A percentile compares a stretch with the other conserved stretches of the same genome.
Evolutionary conservation across 345 rosid genomes (phyloP).

Genomic region (Ceriops tagal): DNA sequence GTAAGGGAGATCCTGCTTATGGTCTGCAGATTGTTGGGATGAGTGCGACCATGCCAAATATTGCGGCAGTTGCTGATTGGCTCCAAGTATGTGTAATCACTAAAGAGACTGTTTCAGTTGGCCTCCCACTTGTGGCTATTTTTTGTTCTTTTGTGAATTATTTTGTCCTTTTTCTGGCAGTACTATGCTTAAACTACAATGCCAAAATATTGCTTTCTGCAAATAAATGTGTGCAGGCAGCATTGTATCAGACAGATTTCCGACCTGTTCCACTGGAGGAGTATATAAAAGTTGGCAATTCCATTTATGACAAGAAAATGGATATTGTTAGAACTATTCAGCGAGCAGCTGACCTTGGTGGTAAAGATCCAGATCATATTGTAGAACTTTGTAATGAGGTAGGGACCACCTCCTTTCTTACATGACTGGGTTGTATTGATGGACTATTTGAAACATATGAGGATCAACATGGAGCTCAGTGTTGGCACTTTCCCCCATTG

Average conservation of each 20-base stretch:
- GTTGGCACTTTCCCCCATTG: too few species aligned
- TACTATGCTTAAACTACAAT: neutral
- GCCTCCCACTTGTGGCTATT: neutral
- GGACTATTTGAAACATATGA: neutral
- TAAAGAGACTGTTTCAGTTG: neutral
- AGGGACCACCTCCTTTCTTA: conserved; percentile 18
- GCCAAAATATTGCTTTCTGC: conserved; percentile 5
- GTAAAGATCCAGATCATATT: conserved; percentile 96
- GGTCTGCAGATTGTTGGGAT: conserved; percentile 97
- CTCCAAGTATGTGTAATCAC: conserved; percentile 66
- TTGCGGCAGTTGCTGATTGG: conserved; percentile 96
- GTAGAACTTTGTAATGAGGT: conserved; percentile 95
- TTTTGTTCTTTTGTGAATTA: neutral
- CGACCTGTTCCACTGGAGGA: conserved; percentile 97
- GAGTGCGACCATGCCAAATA: conserved; percentile 99
- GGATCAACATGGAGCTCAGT: too few species aligned
- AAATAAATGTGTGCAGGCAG: conserved; percentile 56
- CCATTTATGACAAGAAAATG: conserved; percentile 78
- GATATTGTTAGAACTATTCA: conserved; percentile 72
- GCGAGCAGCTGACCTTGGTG: conserved; percentile 64
- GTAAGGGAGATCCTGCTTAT: conserved; percentile 72
- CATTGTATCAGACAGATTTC: conserved; percentile 84
- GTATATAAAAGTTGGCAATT: conserved; percentile 78
- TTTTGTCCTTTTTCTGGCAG: too few species aligned
- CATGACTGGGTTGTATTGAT: neutral